Base-by-base conservation (phyloP, 2,329 filamentous ascomycete species). In the Diaporthe nobilis region DNA sequence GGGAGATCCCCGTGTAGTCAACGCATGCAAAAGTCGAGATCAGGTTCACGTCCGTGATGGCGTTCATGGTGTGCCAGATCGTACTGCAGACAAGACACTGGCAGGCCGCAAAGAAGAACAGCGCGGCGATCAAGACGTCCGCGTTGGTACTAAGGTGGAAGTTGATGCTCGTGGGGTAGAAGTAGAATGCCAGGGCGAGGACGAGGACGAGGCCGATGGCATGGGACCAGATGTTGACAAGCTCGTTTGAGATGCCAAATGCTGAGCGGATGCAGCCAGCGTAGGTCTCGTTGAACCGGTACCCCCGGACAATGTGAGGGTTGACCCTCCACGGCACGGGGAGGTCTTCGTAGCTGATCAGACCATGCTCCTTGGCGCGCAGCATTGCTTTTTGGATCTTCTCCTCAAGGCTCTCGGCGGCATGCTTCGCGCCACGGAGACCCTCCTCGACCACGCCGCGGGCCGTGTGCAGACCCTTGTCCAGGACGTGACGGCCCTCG, bases 51-150 rank as follows among this genome's bases (percentile, higher is more conserved):
- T 98, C 94, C 25, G 96, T 95, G 73, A 98, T 97, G 80, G 95
- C 95, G 86, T 96, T 98, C 95, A 99, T 98, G 37, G 97, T 98
- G 86, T 99, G 97, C 97, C 97, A 99, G 82, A 98, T 92, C 78
- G 94, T 96, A 77, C 94, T 97, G 92, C 97, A 99, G 82, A 96
- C 92, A 73, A 99, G 91, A 81, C 96, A 98, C 84, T 98, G 95
- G 88, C 93, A 95, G 61, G 97, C 97, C 65, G 96, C 97, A 82
- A 98, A 94, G 87, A 99, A 98, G 89, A 99, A 99, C 79, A 97
- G 90, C 31, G 94, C 95, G 0, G 96, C 96, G 77, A 99, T 95
- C 81, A 97, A 90, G 76, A 98, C 91, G 82, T 99, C 97, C 67
- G 94, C 91, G 72, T 95, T 97, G 75, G 94, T 95, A 84, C 95